Percentiles rank a stretch among this genome's conserved stretches.
Evolutionary conservation across 495 filamentous ascomycete genomes (phyloP).

Genomic region (Elasticomyces elasticus): DNA sequence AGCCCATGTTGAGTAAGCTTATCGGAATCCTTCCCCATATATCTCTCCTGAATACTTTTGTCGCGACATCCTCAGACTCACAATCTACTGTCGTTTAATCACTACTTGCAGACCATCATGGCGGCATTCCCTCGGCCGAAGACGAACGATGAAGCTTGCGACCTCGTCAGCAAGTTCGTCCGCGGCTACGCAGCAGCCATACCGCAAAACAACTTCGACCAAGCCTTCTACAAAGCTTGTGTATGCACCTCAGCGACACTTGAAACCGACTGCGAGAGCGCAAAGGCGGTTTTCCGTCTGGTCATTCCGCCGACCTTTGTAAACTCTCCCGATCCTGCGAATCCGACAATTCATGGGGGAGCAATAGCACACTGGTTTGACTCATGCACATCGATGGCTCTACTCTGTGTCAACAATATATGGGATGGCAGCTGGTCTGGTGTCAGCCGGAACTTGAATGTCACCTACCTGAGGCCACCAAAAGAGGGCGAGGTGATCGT

Average conservation of each 20-base stretch:
- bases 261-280: background rate
- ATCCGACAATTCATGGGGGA: slow-evolving; percentile 24
- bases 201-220: background rate
- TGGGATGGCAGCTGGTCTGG: slow-evolving; percentile 10
- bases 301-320: background rate
- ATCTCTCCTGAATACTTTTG: too few relatives aligned
- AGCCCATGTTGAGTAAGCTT: too few relatives aligned
- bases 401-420: background rate
- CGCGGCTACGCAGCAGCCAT: background rate
- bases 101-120: too few relatives aligned
- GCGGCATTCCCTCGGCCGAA: background rate
- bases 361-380: slow-evolving; percentile 29
- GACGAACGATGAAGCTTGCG: background rate
- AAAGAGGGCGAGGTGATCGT: slow-evolving; percentile 18
- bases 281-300: background rate
- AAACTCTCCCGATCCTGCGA: background rate
- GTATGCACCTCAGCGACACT: background rate
- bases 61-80: too few relatives aligned
- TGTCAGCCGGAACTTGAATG: slow-evolving; percentile 28
- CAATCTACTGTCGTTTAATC: too few relatives aligned
- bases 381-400: slow-evolving; percentile 22
- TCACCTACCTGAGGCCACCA: slow-evolving; percentile 27
- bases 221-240: background rate
- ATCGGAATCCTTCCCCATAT: too few relatives aligned
- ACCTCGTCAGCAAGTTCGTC: background rate